A percentile compares a stretch with the other conserved stretches of the same genome.
Conservation (phyloP, 1,284 basidiomycete genomes). For the Puccinia polysora region DNA sequence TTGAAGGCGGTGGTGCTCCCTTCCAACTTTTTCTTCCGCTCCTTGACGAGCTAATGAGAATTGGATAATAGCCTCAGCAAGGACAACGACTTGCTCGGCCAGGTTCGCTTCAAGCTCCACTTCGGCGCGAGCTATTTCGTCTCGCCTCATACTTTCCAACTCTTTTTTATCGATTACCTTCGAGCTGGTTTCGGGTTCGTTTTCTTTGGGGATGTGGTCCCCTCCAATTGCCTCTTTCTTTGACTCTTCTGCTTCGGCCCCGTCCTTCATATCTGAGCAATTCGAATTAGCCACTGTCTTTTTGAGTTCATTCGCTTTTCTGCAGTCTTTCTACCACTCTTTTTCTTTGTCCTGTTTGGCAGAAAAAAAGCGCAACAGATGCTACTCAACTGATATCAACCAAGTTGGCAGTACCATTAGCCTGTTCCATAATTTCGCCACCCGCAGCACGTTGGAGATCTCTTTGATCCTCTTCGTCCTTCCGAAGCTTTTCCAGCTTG, state of each 20-base stretch:
- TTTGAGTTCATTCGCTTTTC: neutral
- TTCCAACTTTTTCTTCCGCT: slow-evolving; percentile 2
- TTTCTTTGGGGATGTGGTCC: slow-evolving; percentile 6
- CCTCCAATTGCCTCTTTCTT: slow-evolving; percentile 20
- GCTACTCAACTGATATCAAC: slow-evolving; percentile 23
- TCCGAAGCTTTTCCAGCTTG: slow-evolving; percentile 67
- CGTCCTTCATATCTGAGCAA: slow-evolving; percentile 11
- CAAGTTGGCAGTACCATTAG: slow-evolving; percentile 24
- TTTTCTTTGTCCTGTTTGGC: slow-evolving; percentile 59
- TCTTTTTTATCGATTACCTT: slow-evolving; percentile 17
- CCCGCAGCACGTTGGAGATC: slow-evolving; percentile 46
- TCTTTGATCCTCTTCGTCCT: slow-evolving; percentile 67
- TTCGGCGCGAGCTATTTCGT: slow-evolving; percentile 11
- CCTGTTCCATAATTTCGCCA: slow-evolving; percentile 31
- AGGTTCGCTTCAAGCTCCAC: slow-evolving; percentile 13
- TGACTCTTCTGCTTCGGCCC: slow-evolving; percentile 8
- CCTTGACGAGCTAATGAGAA: slow-evolving; percentile 9
- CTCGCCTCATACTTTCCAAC: slow-evolving; percentile 9
- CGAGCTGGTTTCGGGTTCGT: neutral
- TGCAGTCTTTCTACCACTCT: slow-evolving; percentile 63
- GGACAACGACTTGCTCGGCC: slow-evolving; percentile 25
- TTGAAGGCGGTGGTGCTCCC: slow-evolving; percentile 62
- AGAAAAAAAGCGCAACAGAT: slow-evolving; percentile 51
- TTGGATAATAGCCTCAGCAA: slow-evolving; percentile 14
- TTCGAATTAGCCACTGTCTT: neutral